Conservation (phyloP, 306 rosid species). For the Dalbergia cochinchinensis region DNA sequence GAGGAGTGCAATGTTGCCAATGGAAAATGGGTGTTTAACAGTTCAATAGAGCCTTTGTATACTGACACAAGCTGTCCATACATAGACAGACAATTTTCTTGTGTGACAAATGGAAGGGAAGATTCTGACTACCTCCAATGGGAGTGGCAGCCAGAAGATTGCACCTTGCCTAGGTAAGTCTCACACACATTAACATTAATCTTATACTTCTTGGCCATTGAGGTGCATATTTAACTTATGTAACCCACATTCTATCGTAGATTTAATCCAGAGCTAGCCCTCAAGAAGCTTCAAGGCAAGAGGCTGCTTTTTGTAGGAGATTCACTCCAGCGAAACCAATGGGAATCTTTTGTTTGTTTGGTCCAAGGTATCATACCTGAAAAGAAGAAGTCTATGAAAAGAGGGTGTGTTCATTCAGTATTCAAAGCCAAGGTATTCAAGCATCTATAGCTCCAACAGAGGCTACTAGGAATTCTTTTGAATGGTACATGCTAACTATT, state of each 20-base stretch:
- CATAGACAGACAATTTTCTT: slow-evolving; percentile 85
- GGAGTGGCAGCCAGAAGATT: slow-evolving; percentile 99
- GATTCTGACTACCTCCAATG: slow-evolving; percentile 85
- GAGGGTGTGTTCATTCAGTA: slow-evolving; percentile 67
- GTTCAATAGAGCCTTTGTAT: slow-evolving; percentile 75
- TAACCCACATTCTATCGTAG: slow-evolving; percentile 48
- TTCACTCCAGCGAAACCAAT: slow-evolving; percentile 91
- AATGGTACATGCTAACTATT: neutral
- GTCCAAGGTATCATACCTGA: slow-evolving; percentile 81
- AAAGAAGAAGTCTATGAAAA: slow-evolving; percentile 67
- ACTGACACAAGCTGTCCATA: slow-evolving; percentile 84
- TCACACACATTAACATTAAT: neutral
- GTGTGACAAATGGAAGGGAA: slow-evolving; percentile 79
- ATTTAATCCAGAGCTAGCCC: slow-evolving; percentile 77
- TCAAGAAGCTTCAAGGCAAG: slow-evolving; percentile 78
- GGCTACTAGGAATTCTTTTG: neutral
- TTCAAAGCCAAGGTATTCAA: slow-evolving; percentile 78
- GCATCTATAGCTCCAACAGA: neutral
- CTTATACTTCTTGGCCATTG: slow-evolving; percentile 1
- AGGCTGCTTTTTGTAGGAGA: slow-evolving; percentile 92
- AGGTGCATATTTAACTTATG: slow-evolving; percentile 10
- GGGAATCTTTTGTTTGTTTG: slow-evolving; percentile 95
- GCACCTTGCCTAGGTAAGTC: slow-evolving; percentile 76
- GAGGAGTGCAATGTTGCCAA: slow-evolving; percentile 85
- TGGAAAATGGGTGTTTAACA: slow-evolving; percentile 91